Conservation (phyloP, 495 filamentous ascomycete species). For the Tuber brumale region DNA sequence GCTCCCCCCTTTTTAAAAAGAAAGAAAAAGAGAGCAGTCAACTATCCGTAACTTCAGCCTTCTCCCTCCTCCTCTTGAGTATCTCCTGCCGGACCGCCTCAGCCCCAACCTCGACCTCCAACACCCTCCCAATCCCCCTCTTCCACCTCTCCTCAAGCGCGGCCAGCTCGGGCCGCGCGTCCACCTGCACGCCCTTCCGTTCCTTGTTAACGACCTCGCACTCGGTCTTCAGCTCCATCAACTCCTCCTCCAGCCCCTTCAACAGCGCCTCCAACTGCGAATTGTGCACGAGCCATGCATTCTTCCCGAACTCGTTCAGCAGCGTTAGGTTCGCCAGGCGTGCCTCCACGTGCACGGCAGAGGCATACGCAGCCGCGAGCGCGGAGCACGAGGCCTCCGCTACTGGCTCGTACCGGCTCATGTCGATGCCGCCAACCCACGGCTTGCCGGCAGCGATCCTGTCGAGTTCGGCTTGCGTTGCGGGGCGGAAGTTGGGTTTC, state of each 20-base stretch:
- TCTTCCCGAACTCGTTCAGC: constrained; percentile 74
- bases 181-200: constrained; percentile 64
- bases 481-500: constrained; percentile 50
- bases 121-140: constrained; percentile 59
- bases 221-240: constrained; percentile 57
- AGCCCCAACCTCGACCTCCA: constrained; percentile 70
- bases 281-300: constrained; percentile 85
- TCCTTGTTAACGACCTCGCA: constrained; percentile 64
- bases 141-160: constrained; percentile 68
- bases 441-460: constrained; percentile 49
- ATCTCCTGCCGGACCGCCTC: constrained; percentile 62
- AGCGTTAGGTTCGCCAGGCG: constrained; percentile 65
- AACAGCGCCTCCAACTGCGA: constrained; percentile 67
- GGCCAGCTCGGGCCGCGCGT: constrained; percentile 58
- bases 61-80: constrained; percentile 46
- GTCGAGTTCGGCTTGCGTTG: constrained; percentile 45
- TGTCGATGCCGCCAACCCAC: constrained; percentile 61
- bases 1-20: neutral
- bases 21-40: neutral
- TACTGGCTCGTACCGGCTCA: constrained; percentile 69
- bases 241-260: constrained; percentile 64
- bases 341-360: constrained; percentile 58
- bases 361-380: constrained; percentile 53
- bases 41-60: neutral
- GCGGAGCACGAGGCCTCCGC: constrained; percentile 39